These are phyloP conservation scores for Fagopyrum homotropicum DNA, from an alignment of 148 eudicot genomes.

Conservation along the genomic window DNA sequence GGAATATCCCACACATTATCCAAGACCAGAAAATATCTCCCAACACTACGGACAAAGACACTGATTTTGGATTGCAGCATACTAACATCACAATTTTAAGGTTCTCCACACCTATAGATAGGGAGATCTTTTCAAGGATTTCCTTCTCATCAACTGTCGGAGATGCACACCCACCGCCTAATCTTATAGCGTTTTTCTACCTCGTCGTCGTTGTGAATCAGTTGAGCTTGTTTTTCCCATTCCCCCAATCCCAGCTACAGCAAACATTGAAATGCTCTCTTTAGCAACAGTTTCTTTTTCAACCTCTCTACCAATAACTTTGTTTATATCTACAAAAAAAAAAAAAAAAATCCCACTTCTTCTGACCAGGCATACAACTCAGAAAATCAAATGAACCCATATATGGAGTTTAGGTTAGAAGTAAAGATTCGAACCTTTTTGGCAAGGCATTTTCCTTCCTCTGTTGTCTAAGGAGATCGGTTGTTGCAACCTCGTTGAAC, in stretches of 20 bases:
- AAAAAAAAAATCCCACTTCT: no score
- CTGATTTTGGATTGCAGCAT: neutral
- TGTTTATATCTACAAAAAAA: neutral
- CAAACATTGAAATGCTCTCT: slow-evolving; percentile 4
- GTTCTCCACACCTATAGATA: neutral
- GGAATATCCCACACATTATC: slow-evolving; percentile 16
- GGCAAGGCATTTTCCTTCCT: neutral
- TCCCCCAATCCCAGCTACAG: slow-evolving; percentile 19
- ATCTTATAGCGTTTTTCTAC: neutral
- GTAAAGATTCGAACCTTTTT: slow-evolving; percentile 6
- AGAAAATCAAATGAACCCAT: neutral
- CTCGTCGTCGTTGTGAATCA: slow-evolving; percentile 15
- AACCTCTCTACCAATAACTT: slow-evolving; percentile 20
- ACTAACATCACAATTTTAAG: neutral
- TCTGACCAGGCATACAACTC: neutral
- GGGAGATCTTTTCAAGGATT: slow-evolving; percentile 6
- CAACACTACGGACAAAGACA: neutral
- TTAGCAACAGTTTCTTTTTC: neutral
- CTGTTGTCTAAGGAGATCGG: no score
- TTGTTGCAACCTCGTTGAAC: slow-evolving; percentile 11
- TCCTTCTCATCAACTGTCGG: slow-evolving; percentile 4
- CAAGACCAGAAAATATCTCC: slow-evolving; percentile 10
- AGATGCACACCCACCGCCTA: slow-evolving; percentile 21
- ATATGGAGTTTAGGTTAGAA: neutral
- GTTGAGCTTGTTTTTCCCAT: slow-evolving; percentile 24